Evolutionary conservation across 2,329 filamentous ascomycete species (phyloP).

Genomic region (Cordyceps cicadae): DNA sequence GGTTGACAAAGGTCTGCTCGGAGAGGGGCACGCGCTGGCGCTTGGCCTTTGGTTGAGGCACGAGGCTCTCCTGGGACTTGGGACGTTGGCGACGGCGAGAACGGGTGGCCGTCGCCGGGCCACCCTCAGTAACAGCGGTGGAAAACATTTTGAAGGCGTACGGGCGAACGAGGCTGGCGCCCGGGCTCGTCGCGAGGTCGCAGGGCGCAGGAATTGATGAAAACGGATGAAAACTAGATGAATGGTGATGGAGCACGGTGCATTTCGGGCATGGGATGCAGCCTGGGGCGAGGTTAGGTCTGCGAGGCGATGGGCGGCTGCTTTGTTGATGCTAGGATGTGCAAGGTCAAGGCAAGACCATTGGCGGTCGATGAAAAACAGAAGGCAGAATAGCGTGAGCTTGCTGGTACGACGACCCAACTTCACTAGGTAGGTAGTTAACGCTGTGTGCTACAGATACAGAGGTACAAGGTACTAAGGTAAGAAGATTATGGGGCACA

Average conservation of each 20-base stretch:
- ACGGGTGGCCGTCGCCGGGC: constrained; percentile 48
- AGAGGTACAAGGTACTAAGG: too few species aligned
- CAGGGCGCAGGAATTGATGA: constrained; percentile 7
- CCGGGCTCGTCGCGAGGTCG: not conserved
- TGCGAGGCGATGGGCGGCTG: not conserved
- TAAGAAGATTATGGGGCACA: too few species aligned
- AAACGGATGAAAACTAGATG: constrained; percentile 6
- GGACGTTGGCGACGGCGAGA: constrained; percentile 56
- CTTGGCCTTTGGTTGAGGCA: constrained; percentile 55
- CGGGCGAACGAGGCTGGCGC: constrained; percentile 6
- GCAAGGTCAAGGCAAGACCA: constrained; percentile 18
- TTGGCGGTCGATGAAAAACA: constrained; percentile 25
- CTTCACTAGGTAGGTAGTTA: too few species aligned
- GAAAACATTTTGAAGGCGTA: constrained; percentile 47
- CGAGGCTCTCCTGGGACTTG: constrained; percentile 44
- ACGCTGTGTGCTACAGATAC: not conserved
- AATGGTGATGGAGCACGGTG: constrained; percentile 1
- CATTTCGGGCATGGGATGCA: constrained; percentile 8
- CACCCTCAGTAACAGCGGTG: constrained; percentile 40
- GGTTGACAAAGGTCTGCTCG: constrained; percentile 48
- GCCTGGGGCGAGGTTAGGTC: not conserved
- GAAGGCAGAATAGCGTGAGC: constrained; percentile 14
- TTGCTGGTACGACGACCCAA: not conserved
- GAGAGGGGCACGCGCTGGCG: constrained; percentile 50
- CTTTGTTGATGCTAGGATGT: constrained; percentile 11